These are phyloP conservation scores for Mrakia blollopis DNA, from an alignment of 768 basidiomycete genomes.

Conservation along the genomic window DNA sequence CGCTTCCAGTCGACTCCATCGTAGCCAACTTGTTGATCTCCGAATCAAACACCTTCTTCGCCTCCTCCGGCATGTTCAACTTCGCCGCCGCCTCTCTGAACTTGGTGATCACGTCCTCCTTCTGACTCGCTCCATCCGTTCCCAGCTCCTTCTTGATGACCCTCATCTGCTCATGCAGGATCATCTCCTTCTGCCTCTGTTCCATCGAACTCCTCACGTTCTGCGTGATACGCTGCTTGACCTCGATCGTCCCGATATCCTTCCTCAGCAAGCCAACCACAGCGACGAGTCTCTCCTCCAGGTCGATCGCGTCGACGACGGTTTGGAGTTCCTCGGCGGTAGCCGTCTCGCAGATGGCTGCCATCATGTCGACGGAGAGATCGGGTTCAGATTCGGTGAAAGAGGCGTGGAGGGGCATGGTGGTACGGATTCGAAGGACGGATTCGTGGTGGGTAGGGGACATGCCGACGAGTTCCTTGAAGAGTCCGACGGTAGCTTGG, in stretches of 20 bases:
- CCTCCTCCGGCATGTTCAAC: slow-evolving; percentile 82
- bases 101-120: slow-evolving; percentile 88
- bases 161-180: slow-evolving; percentile 93
- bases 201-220: slow-evolving; percentile 95
- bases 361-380: slow-evolving; percentile 76
- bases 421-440: slow-evolving; percentile 56
- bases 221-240: slow-evolving; percentile 84
- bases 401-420: not conserved
- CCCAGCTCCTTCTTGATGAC: slow-evolving; percentile 94
- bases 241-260: slow-evolving; percentile 91
- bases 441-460: slow-evolving; percentile 19
- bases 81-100: slow-evolving; percentile 76
- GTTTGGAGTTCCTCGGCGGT: slow-evolving; percentile 71
- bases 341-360: slow-evolving; percentile 91
- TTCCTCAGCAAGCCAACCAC: slow-evolving; percentile 91
- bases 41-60: slow-evolving; percentile 92
- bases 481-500: not conserved
- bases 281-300: slow-evolving; percentile 85
- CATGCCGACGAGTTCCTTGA: slow-evolving; percentile 21
- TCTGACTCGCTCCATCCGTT: slow-evolving; percentile 72
- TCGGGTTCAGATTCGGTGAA: slow-evolving; percentile 60
- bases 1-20: slow-evolving; percentile 83
- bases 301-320: slow-evolving; percentile 76
- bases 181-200: slow-evolving; percentile 89
- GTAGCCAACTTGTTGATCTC: slow-evolving; percentile 84